Base-by-base conservation (phyloP, 2,329 filamentous ascomycete species). In the Talaromyces sp. region DNA sequence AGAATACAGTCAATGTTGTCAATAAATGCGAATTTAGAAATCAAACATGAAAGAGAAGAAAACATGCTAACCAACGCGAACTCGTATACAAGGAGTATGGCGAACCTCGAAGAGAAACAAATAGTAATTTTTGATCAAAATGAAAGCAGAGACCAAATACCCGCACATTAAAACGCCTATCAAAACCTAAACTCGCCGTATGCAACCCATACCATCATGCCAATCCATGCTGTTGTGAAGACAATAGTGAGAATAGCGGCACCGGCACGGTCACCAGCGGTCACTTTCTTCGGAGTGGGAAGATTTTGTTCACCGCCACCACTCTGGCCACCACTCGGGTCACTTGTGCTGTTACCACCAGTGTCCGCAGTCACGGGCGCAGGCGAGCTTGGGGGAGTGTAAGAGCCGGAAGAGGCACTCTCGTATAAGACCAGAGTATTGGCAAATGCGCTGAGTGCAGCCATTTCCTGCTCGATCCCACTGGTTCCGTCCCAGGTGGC, bases 271-370 rank as follows among this genome's bases (percentile, higher is more conserved):
- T 65, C 63, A n/a, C 46, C 60, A 53, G 63, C 50, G 2, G 54
- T 64, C 24, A 63, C 61, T n/a, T 29, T 26, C 38, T 59, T 56
- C 11, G 53, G 46, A 11, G 58, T 17, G 26, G 64, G 64, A 4
- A 65, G 63, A 4, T 69, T 53, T 29, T 65, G 65, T 17, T 61
- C 50, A 14, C 55, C 38, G 17, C 63, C 35, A 1, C 49, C 41
- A 24, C 72, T 70, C 10, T 68, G 70, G 11, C 78, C 78, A 8
- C 78, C 78, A 56, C 65, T 72, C 7, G 78, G 75, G 62, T 81
- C 71, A 29, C 77, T 80, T 57, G 75, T 71, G 65, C 82, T 85
- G 4, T 80, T 88, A 26, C 87, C 87, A 56, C 87, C 88, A 1
- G 75, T 84, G 5, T 75, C 67, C 26, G 78, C 71, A 1, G 77